Evolutionary conservation across 2,329 filamentous ascomycete genomes (phyloP), one percentile per base, ranked within the genome.

Genomic region (Pestalotiopsis sp.): DNA sequence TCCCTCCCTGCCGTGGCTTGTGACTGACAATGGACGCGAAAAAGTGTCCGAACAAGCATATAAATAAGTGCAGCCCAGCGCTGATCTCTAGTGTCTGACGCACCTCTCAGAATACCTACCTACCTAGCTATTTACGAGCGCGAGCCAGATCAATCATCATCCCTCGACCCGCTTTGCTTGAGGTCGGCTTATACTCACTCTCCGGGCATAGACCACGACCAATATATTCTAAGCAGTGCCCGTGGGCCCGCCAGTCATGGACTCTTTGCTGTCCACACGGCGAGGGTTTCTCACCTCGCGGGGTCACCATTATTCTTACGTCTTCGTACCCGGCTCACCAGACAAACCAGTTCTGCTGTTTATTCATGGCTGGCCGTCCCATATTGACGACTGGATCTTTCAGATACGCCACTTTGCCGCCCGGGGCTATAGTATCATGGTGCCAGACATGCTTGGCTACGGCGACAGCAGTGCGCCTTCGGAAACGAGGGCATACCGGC

Each of bases 381-480:
- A 67, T n/a, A 59, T 67, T n/a, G 68, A 67, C 14, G 68, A 69
- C 38, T 67, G 68, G 68, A 45, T 69, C 45, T 60, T 65, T 25
- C 68, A 69, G 25, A 65, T 69, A 25, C 49, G 65, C 17, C 76
- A 84, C 2, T 73, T 76, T 23, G 71, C 76, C 3, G 68, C 75
- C 14, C 76, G 77, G 20, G 67, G 67, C 25, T 9, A 81, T 70
- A 75, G 78, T 49, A 75, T 82, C 64, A 67, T 80, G 12, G 71
- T 74, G 2, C 73, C 78, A 9, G 78, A 80, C 63, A 72, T 78
- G 27, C 75, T 80, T 3, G 78, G 79, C 57, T 75, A 78, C 58
- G 78, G 75, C 2, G 75, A 68, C 4, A 77, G 72, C 36, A 74
- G 75, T 65, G 79, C 79, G 67, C 80, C 80, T 2, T 72, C 70